Evolutionary conservation across 345 rosid genomes (phyloP).

Genomic region (Excoecaria cochinchinensis): DNA sequence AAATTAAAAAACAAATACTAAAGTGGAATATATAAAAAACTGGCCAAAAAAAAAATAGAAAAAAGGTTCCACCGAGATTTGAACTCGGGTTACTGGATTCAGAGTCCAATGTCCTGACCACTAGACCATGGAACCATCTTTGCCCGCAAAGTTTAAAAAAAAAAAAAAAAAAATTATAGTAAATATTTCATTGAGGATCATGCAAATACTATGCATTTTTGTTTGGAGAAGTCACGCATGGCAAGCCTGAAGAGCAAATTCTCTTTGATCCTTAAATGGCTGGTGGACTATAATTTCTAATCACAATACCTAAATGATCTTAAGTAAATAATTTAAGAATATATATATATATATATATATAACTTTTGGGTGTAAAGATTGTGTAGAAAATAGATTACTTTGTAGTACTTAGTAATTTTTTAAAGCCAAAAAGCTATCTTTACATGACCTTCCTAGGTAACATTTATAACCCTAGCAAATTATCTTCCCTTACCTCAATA

Average conservation of each 20-base stretch:
- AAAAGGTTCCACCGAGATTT: slow-evolving; percentile 29
- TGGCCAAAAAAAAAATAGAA: neutral
- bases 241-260: slow-evolving; percentile 7
- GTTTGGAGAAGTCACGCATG: neutral
- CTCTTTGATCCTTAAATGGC: neutral
- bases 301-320: neutral
- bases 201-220: neutral
- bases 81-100: slow-evolving; percentile 39
- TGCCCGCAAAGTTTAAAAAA: too few relatives aligned
- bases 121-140: slow-evolving; percentile 29
- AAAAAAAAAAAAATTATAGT: too few relatives aligned
- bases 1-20: neutral
- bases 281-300: neutral
- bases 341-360: too few relatives aligned
- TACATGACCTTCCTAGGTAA: neutral
- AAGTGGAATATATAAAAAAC: neutral
- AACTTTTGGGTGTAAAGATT: slow-evolving; percentile 21
- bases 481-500: neutral
- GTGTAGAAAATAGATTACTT: neutral
- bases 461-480: neutral
- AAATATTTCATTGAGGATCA: too few relatives aligned
- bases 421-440: neutral
- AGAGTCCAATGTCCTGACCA: slow-evolving; percentile 35
- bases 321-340: neutral
- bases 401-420: neutral